phyloP scores from a whole-genome alignment of 1,284 basidiomycete species.

The Singerocomus inundabilis region DNA sequence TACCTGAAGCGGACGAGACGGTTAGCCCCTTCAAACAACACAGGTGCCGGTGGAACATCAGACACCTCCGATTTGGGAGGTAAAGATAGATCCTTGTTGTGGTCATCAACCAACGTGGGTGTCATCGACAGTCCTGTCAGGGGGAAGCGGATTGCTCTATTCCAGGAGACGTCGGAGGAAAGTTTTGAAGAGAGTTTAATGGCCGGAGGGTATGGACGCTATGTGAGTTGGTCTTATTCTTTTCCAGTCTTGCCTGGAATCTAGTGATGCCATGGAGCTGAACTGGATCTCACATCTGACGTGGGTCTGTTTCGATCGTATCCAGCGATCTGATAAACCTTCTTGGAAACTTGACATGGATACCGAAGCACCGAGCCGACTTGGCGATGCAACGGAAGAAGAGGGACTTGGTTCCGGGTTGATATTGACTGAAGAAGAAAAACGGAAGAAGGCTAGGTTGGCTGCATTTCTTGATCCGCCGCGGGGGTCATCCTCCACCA shows the following conservation, averaged over 20 bases:
- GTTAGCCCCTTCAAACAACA: slow-evolving; percentile 24
- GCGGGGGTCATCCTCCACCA: slow-evolving; percentile 20
- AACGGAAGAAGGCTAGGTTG: slow-evolving; percentile 60
- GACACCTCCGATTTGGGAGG: slow-evolving; percentile 16
- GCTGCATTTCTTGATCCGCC: slow-evolving; percentile 51
- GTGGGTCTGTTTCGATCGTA: slow-evolving; percentile 1
- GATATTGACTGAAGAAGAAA: slow-evolving; percentile 53
- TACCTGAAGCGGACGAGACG: slow-evolving; percentile 62
- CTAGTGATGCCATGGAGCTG: slow-evolving; percentile 3
- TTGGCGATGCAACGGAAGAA: slow-evolving; percentile 38
- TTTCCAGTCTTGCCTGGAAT: background rate
- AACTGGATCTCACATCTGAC: slow-evolving; percentile 14
- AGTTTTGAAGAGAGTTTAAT: slow-evolving; percentile 78
- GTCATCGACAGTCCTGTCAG: slow-evolving; percentile 66
- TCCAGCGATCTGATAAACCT: slow-evolving; percentile 25
- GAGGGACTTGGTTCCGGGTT: slow-evolving; percentile 35
- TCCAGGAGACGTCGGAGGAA: slow-evolving; percentile 78
- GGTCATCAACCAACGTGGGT: slow-evolving; percentile 44
- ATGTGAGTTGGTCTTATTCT: slow-evolving; percentile 43
- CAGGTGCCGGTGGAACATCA: slow-evolving; percentile 3
- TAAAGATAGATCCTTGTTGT: slow-evolving; percentile 34
- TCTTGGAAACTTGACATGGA: slow-evolving; percentile 21
- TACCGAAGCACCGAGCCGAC: slow-evolving; percentile 22
- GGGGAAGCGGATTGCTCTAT: slow-evolving; percentile 66
- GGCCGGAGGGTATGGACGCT: slow-evolving; percentile 72